Evolutionary conservation across 176 grass and related monocot genomes (phyloP).

Genomic region (Rhynchospora pubera): DNA sequence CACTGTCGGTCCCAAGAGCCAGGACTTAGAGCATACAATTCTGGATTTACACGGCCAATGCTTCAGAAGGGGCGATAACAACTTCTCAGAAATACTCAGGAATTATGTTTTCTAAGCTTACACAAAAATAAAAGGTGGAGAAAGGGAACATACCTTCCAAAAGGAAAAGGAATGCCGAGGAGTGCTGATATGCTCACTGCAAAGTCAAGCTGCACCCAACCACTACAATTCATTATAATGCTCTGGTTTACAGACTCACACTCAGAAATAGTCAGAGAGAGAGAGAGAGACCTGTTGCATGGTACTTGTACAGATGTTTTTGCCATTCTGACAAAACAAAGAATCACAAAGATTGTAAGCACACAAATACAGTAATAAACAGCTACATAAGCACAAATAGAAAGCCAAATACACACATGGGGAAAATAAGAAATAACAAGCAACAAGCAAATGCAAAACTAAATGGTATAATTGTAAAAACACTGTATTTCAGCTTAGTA

Average conservation of each 20-base stretch:
- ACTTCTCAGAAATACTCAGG: slow-evolving; percentile 13
- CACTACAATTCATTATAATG: slow-evolving; percentile 6
- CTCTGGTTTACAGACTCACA: background rate
- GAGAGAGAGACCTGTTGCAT: slow-evolving; percentile 62
- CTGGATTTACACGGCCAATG: slow-evolving; percentile 85
- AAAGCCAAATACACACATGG: slow-evolving; percentile 17
- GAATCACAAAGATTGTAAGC: slow-evolving; percentile 29
- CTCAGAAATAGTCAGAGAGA: background rate
- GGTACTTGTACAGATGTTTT: slow-evolving; percentile 67
- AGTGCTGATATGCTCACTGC: slow-evolving; percentile 85
- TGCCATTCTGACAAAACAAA: slow-evolving; percentile 53
- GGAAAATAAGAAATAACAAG: slow-evolving; percentile 5
- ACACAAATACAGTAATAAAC: slow-evolving; percentile 9
- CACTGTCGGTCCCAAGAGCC: slow-evolving; percentile 57
- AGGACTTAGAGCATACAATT: slow-evolving; percentile 76
- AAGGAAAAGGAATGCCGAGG: slow-evolving; percentile 94
- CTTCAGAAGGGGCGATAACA: slow-evolving; percentile 38
- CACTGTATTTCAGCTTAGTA: background rate
- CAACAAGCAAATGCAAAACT: background rate
- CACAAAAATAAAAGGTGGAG: background rate
- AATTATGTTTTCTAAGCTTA: slow-evolving; percentile 5
- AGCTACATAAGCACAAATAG: slow-evolving; percentile 17
- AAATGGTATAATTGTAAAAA: background rate
- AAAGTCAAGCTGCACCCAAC: slow-evolving; percentile 85
- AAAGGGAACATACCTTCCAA: slow-evolving; percentile 58